A percentile compares a stretch with the other conserved stretches of the same genome.
Evolutionary conservation across 169 alveolate genomes (phyloP).

Genomic region (Theileria sp.): DNA sequence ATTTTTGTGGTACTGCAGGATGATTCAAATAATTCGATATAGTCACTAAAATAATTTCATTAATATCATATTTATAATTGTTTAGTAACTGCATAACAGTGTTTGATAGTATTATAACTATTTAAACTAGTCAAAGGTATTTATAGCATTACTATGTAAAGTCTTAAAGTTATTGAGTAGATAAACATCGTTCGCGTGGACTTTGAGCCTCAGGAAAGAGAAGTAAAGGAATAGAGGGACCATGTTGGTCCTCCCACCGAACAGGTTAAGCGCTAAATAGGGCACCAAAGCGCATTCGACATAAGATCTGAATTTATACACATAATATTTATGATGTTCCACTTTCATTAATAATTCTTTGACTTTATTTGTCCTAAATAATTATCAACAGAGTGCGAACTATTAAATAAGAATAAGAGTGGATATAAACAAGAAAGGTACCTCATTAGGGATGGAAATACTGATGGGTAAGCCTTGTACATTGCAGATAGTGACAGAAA

Average conservation of each 20-base stretch:
- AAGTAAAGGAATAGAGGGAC: conserved; percentile 37
- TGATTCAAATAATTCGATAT: neutral
- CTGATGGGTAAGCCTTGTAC: conserved; percentile 8
- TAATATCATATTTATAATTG: too few species aligned
- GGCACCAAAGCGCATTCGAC: conserved; percentile 34
- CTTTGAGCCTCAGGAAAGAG: conserved; percentile 40
- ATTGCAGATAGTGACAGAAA: conserved; percentile 30
- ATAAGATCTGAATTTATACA: conserved; percentile 20
- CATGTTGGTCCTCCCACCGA: conserved; percentile 4
- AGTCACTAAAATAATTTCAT: neutral
- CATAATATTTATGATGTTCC: conserved; percentile 2
- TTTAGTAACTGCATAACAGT: neutral
- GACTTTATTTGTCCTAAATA: neutral
- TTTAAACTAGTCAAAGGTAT: neutral
- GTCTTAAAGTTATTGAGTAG: neutral
- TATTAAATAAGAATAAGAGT: neutral
- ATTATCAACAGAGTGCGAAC: neutral
- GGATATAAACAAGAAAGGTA: neutral
- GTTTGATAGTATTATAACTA: neutral
- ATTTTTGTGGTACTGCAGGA: conserved; percentile 21
- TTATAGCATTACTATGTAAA: neutral
- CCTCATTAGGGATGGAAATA: conserved; percentile 33
- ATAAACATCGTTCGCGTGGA: conserved; percentile 17
- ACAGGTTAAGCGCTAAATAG: conserved; percentile 27
- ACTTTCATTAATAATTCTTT: neutral